Base-by-base conservation (phyloP, 345 rosid genomes). In the Garcia nutans region DNA sequence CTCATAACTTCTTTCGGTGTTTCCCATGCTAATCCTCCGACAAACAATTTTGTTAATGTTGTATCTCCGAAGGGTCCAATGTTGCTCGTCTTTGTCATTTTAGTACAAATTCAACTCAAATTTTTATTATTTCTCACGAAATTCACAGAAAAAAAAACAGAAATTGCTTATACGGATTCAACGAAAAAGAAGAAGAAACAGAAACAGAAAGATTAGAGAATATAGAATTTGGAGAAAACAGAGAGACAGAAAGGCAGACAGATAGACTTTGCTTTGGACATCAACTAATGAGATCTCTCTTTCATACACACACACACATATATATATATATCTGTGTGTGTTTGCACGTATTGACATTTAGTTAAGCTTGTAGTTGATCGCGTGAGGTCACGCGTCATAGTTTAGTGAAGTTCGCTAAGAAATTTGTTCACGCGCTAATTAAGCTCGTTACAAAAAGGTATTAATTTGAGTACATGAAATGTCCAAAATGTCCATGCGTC, bases 1-100 rank as follows among this genome's bases (percentile, higher is more conserved):
- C 88, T 81, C 88, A 93, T 10, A 81, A 91, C 90, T 62, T 92
- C 99, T 78, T 88, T 96, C 2, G 91, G 92, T 5, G 97, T 93
- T 76, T 96, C 99, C 99, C 98, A 96, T 24, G 99, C 97, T 49
- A 96, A 84, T 2, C 99, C 99, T 50, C 99, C 99, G 4, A 96
- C 96, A 74, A 96, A 96, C 77, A 96, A 93, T 84, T 96, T 96
- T 78, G 99, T 96, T 74, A 93, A 84, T 56, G 97, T 92, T 4
- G 99, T 89, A 84, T 96, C 99, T 1, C 94, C 98, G 20, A 92
- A 92, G 82, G 82, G 91, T 54, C 90, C 90, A 54, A 65, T 73
- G 70, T 58, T 80, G 88, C 74, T 86, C 87, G 77, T 84, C 88
- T 84, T 88, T 68, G 79, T 89, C 86, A 83, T 83, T 37, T 37